Conservation (phyloP, 768 basidiomycete genomes). For the Tylopilus sp. region DNA sequence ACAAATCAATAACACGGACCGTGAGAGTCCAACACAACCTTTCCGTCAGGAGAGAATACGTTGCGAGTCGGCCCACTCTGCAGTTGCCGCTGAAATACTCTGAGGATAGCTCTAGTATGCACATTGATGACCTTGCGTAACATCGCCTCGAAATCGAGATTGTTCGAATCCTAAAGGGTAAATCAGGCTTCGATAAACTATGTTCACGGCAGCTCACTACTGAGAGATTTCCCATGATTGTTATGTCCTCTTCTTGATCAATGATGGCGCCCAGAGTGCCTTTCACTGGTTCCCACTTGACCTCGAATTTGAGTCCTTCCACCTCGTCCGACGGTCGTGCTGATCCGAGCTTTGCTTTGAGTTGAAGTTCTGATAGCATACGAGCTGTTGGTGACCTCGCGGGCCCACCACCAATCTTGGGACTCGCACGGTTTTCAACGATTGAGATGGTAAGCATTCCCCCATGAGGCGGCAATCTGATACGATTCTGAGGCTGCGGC, state of each 20-base stretch:
- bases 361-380: conserved; percentile 60
- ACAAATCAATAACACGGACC: conserved; percentile 37
- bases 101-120: conserved; percentile 64
- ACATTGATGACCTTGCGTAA: conserved; percentile 58
- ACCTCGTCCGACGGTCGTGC: conserved; percentile 68
- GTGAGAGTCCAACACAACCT: conserved; percentile 52
- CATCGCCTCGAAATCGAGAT: conserved; percentile 73
- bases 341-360: conserved; percentile 55
- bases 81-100: conserved; percentile 52
- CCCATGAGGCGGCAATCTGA: conserved; percentile 57
- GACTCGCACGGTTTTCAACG: conserved; percentile 44
- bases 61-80: conserved; percentile 46
- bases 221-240: conserved; percentile 41
- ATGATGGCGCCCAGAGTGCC: conserved; percentile 62
- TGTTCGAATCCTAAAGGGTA: conserved; percentile 50
- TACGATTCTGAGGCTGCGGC: conserved; percentile 25
- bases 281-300: conserved; percentile 73
- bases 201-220: conserved; percentile 48
- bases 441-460: conserved; percentile 75
- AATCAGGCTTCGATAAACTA: background rate
- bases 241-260: conserved; percentile 42
- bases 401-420: conserved; percentile 41
- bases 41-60: conserved; percentile 61
- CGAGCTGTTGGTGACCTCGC: conserved; percentile 52
- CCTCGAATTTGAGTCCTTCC: conserved; percentile 63